These are phyloP conservation scores for Collariella sp. DNA, from an alignment of 495 filamentous ascomycete species.

Conservation along the genomic window DNA sequence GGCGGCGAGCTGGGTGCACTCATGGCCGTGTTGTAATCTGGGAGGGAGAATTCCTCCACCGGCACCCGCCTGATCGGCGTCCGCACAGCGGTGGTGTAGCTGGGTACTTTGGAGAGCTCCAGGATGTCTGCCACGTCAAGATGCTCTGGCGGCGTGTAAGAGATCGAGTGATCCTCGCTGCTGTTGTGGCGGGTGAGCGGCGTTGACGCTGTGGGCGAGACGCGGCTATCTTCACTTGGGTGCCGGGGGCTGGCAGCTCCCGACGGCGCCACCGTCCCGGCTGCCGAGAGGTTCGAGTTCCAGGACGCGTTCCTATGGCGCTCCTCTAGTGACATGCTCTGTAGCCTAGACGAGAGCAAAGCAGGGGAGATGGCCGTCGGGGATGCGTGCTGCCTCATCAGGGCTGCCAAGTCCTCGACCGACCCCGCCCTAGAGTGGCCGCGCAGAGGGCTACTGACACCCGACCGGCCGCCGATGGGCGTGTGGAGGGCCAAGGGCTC, in stretches of 20 bases:
- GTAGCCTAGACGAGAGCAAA: constrained; percentile 54
- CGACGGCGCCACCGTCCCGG: constrained; percentile 19
- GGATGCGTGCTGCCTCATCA: constrained; percentile 30
- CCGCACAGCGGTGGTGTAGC: constrained; percentile 68
- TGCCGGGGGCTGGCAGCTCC: constrained; percentile 27
- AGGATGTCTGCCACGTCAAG: constrained; percentile 55
- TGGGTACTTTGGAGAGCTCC: constrained; percentile 65
- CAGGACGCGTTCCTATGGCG: constrained; percentile 29
- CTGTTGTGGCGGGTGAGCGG: constrained; percentile 52
- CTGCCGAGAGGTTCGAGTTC: constrained; percentile 21
- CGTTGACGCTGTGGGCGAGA: constrained; percentile 26
- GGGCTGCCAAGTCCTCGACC: constrained; percentile 58
- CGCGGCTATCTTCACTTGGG: constrained; percentile 20
- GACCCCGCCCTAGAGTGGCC: constrained; percentile 69
- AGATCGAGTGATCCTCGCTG: constrained; percentile 38
- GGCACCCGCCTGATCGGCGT: constrained; percentile 41
- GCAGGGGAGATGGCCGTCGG: constrained; percentile 45
- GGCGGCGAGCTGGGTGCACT: constrained; percentile 23
- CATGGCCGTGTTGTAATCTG: constrained; percentile 37
- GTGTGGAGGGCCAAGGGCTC: constrained; percentile 70
- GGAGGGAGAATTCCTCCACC: constrained; percentile 22
- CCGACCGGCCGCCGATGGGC: constrained; percentile 54
- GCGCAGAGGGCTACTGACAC: constrained; percentile 66
- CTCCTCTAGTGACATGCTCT: constrained; percentile 46
- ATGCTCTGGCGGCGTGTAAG: constrained; percentile 42